A percentile compares a stretch with the other conserved stretches of the same genome.
phyloP scores from a whole-genome alignment of 192 early-diverging fungal species.

The Backusella sp. region DNA sequence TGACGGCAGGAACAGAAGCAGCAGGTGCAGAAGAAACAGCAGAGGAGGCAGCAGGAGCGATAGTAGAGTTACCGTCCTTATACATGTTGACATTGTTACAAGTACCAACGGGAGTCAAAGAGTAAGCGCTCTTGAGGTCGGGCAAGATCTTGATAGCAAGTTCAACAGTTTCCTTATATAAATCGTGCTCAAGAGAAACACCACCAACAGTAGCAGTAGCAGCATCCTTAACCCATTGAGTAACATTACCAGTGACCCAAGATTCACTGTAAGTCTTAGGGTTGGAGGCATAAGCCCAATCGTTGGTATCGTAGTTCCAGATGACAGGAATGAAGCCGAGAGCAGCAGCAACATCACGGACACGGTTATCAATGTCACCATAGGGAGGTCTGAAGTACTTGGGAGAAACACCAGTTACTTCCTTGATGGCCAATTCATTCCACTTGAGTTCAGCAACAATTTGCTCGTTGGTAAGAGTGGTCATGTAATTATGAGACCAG shows the following conservation, averaged over 20 bases:
- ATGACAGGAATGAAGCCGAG: slow-evolving; percentile 52
- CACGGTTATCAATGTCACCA: slow-evolving; percentile 68
- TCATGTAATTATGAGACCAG: slow-evolving; percentile 58
- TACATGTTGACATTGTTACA: slow-evolving; percentile 42
- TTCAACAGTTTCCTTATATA: slow-evolving; percentile 40
- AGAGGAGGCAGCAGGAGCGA: not conserved
- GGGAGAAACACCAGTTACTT: slow-evolving; percentile 50
- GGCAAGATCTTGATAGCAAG: slow-evolving; percentile 41
- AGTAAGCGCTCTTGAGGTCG: slow-evolving; percentile 30
- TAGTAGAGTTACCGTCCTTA: slow-evolving; percentile 28
- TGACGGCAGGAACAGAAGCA: not conserved
- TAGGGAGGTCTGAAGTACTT: slow-evolving; percentile 64
- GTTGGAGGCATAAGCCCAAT: slow-evolving; percentile 37
- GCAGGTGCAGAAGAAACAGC: not conserved
- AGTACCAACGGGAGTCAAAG: slow-evolving; percentile 33
- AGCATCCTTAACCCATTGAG: slow-evolving; percentile 35
- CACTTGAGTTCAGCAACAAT: slow-evolving; percentile 62
- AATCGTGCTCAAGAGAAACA: slow-evolving; percentile 54
- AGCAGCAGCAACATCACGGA: slow-evolving; percentile 49
- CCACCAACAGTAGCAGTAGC: slow-evolving; percentile 36
- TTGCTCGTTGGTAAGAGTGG: slow-evolving; percentile 57
- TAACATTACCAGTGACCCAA: slow-evolving; percentile 25
- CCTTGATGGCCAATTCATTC: slow-evolving; percentile 50
- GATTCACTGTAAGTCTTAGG: not conserved
- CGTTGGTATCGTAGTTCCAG: slow-evolving; percentile 53